Evolutionary conservation across 257 asterid genomes (phyloP), one percentile per base, ranked within the genome.

Genomic region (Eustoma russellianum): DNA sequence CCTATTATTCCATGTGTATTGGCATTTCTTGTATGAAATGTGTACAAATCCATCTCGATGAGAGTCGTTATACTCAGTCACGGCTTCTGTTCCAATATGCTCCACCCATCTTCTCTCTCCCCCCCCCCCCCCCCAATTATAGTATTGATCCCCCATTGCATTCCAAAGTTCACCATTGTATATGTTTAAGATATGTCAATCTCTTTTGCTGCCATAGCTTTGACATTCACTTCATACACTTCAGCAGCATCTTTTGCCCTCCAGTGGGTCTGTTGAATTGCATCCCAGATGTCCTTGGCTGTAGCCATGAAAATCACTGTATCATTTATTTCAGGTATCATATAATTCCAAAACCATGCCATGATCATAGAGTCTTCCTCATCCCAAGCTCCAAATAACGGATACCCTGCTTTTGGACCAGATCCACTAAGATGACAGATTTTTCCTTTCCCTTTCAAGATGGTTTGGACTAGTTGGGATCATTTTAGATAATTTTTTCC

Each of bases 321-420:
- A 14, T 56, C 43, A 6, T 41, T 43, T 2, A 55, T 43, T 11
- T 41, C 40, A 2, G 13, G 28, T 2, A 9, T 13, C 60, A 43
- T 41, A 6, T 9, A 55, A 5, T 18, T 41, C 41, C 60, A 55
- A 1, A 55, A 9, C 60, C 50, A 55, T 7, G 60, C 13, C 38
- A 54, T 17, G 1, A 54, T 17, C 38, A 38, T 54, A 2, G 18
- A 54, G 30, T 40, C 59, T 11, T 54, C 13, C 18, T 19, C 48
- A 17, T 54, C 48, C 48, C 38, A 41, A 8, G 41, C 24, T 11
- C 13, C 50, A 43, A 41, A 19, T 1, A 2, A 0, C 17, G 28
- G n/a, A 14, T 19, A 15, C 0, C 14, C 41, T 9, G 1, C 7
- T 7, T 1, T 24, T 0, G 41, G 41, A 0, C 51, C 51, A 6